Conservation (phyloP, 1,284 basidiomycete genomes). For the Puccinia sorghi region DNA sequence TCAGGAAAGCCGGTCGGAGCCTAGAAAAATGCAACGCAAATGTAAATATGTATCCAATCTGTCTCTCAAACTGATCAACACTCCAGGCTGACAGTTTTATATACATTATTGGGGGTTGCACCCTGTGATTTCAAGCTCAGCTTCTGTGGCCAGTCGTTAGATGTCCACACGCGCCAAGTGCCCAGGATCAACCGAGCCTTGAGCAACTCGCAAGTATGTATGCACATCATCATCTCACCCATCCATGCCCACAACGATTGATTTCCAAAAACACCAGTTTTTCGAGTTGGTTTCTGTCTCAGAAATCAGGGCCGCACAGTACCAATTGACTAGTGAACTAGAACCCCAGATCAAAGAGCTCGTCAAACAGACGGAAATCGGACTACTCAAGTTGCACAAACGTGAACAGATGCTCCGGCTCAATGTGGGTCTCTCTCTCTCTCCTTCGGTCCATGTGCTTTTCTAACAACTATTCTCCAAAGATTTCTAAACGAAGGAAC, state of each 20-base stretch:
- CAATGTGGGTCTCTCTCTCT: constrained; percentile 7
- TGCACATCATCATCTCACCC: not conserved
- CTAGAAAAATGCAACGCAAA: constrained; percentile 17
- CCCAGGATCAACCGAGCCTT: constrained; percentile 12
- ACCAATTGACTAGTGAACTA: constrained; percentile 33
- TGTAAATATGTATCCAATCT: not conserved
- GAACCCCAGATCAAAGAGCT: constrained; percentile 40
- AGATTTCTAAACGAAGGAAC: constrained; percentile 1
- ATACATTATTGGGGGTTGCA: no score
- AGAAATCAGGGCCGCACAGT: constrained; percentile 32
- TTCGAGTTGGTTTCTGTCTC: constrained; percentile 47
- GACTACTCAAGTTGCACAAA: constrained; percentile 34
- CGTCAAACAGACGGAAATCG: constrained; percentile 1
- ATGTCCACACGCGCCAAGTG: not conserved
- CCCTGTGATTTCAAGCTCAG: constrained; percentile 14
- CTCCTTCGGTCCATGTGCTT: not conserved
- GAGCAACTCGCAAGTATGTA: constrained; percentile 21
- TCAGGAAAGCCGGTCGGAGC: not conserved
- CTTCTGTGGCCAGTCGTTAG: not conserved
- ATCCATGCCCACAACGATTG: not conserved
- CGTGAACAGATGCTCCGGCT: constrained; percentile 34
- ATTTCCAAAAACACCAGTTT: constrained; percentile 27
- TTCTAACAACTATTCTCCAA: not conserved
- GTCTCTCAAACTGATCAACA: no score
- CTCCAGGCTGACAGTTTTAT: no score